A percentile compares a stretch with the other conserved stretches of the same genome.
These are phyloP conservation scores for Fusarium sp. DNA, from an alignment of 2,329 filamentous ascomycete genomes.

Conservation along the genomic window DNA sequence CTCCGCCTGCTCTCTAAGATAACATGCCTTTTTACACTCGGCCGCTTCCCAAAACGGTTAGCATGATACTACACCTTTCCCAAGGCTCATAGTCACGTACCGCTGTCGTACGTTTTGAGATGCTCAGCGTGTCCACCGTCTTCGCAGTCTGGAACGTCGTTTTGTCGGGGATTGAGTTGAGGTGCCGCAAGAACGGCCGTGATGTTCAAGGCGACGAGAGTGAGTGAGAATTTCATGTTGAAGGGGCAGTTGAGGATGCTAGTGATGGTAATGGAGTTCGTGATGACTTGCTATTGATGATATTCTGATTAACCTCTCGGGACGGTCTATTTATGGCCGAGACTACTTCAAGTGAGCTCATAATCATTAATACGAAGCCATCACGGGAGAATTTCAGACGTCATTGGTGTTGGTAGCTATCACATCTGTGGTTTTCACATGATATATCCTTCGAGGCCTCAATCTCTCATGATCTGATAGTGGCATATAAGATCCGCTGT, in stretches of 20 bases:
- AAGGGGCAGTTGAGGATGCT: neutral
- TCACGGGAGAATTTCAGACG: neutral
- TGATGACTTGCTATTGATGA: neutral
- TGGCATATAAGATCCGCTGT: neutral
- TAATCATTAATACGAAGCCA: neutral
- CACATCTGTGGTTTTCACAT: neutral
- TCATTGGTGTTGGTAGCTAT: neutral
- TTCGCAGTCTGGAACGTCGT: neutral
- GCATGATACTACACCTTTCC: neutral
- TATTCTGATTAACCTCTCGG: accelerated
- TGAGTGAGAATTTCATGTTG: neutral
- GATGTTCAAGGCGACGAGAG: neutral
- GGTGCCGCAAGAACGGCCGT: neutral
- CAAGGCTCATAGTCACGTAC: neutral
- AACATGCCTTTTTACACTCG: neutral
- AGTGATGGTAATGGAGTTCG: neutral
- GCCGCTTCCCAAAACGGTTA: neutral
- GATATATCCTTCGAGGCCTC: neutral
- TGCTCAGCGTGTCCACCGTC: neutral
- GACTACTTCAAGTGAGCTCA: accelerated
- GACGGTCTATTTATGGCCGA: neutral
- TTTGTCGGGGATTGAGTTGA: neutral
- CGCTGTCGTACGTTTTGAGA: neutral
- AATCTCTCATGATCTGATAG: neutral
- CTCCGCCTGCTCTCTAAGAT: neutral